Base-by-base conservation (phyloP, 345 rosid species). In the Camelina laxa region DNA sequence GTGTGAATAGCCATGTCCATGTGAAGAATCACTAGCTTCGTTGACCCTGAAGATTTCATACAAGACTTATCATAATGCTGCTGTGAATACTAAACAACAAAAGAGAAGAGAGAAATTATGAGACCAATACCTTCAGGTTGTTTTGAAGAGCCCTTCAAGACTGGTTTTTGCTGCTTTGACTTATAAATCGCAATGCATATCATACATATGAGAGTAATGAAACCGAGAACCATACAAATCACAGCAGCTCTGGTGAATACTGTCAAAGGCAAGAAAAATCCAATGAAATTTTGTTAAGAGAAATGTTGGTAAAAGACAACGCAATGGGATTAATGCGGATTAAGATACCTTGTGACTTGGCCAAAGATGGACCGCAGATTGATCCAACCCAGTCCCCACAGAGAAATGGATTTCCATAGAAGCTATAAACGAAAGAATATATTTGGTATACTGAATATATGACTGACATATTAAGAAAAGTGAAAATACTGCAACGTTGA, bases 1-100 rank as follows among this genome's bases (percentile, higher is more conserved):
- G 91, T 86, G 77, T 91, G 98, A 63, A 92, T 80, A 10, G 99
- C 99, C 97, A 96, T 86, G 80, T 87, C 98, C 99, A 96, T 91
- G 73, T 89, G 99, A 67, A 96, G 97, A 79, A 96, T 82, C 17
- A 96, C 99, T 21, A 96, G 85, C 76, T 92, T 96, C 0, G 98
- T 91, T 5, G 96, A 88, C 39, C 86, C 97, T 90, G 79, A n/a
- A 57, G 9, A 48, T 41, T 31, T 14, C 31, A 65, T 22, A 56
- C 2, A 45, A 65, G 21, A 30, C 33, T 11, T 13, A 53, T 22
- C 67, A 67, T 39, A 21, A 39, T 60, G 35, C 38, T 44, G 17
- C 11, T 9, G 30, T 54, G 3, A 22, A 6, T 21, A 49, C n/a
- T 8, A 41, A 58, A 20, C 3, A 49, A 77, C 48, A 39, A 3